These are phyloP conservation scores for Sphaerulina vaccinii DNA, from an alignment of 2,329 filamentous ascomycete species.

Conservation along the genomic window DNA sequence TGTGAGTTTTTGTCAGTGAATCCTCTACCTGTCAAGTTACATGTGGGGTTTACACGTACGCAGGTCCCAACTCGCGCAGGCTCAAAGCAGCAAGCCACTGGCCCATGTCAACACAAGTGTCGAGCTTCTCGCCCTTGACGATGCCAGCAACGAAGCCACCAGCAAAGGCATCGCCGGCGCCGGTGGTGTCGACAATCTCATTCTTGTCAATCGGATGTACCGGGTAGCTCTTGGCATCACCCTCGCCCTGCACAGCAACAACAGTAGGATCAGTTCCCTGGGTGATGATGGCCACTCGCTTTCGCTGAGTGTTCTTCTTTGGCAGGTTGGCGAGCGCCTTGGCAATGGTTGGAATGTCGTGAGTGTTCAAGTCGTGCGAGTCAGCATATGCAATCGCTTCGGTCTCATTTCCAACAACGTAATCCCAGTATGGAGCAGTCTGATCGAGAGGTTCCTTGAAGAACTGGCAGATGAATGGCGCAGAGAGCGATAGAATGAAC, in stretches of 20 bases:
- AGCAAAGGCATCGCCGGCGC: slow-evolving; percentile 92
- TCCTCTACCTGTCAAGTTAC: neutral
- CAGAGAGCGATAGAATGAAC: slow-evolving; percentile 88
- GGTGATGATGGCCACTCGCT: slow-evolving; percentile 86
- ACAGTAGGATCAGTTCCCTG: slow-evolving; percentile 91
- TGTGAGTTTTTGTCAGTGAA: slow-evolving; percentile 22
- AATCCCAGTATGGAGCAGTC: slow-evolving; percentile 88
- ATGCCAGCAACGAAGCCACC: slow-evolving; percentile 90
- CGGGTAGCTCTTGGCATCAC: slow-evolving; percentile 69
- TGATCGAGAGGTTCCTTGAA: slow-evolving; percentile 95
- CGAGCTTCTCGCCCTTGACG: slow-evolving; percentile 77
- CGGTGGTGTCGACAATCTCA: slow-evolving; percentile 93
- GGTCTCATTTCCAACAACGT: slow-evolving; percentile 94
- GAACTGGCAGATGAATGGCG: slow-evolving; percentile 94
- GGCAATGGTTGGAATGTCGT: slow-evolving; percentile 80
- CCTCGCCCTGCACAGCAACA: slow-evolving; percentile 64
- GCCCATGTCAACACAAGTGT: slow-evolving; percentile 80
- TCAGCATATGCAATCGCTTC: slow-evolving; percentile 87
- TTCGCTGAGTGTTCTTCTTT: slow-evolving; percentile 84
- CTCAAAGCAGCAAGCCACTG: slow-evolving; percentile 94
- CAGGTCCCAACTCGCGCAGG: slow-evolving; percentile 92
- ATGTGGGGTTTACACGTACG: slow-evolving; percentile 63
- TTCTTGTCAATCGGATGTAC: slow-evolving; percentile 75
- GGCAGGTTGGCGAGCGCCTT: slow-evolving; percentile 81
- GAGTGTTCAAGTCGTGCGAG: slow-evolving; percentile 69